Percentiles rank a stretch among this genome's conserved stretches.
phyloP scores from a whole-genome alignment of 306 rosid species.

The Sechiopsis laciniata region DNA sequence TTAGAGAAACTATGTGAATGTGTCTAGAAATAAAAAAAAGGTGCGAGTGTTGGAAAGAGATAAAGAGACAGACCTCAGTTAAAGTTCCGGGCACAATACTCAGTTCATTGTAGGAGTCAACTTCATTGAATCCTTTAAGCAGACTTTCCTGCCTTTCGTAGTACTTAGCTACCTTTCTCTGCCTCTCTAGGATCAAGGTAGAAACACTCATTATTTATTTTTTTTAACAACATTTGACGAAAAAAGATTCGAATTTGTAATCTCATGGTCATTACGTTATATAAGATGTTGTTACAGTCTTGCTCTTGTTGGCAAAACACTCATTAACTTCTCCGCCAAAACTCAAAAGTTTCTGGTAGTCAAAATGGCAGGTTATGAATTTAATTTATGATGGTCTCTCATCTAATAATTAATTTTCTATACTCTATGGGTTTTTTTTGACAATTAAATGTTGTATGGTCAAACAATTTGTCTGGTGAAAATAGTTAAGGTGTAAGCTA shows the following conservation, averaged over 20 bases:
- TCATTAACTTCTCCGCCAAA: neutral
- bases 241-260: too few species aligned
- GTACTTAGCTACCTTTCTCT: slow-evolving; percentile 55
- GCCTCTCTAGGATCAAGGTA: slow-evolving; percentile 36
- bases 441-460: too few species aligned
- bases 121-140: slow-evolving; percentile 68
- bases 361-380: neutral
- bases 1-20: neutral
- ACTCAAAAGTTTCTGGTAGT: neutral
- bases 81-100: slow-evolving; percentile 45
- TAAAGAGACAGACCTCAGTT: slow-evolving; percentile 30
- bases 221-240: too few species aligned
- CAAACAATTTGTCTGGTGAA: too few species aligned
- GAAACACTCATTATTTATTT: neutral
- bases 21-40: neutral
- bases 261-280: too few species aligned
- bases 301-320: neutral
- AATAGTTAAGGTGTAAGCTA: too few species aligned
- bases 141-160: slow-evolving; percentile 68
- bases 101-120: slow-evolving; percentile 55
- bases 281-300: too few species aligned
- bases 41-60: slow-evolving; percentile 23
- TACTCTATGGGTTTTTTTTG: too few species aligned
- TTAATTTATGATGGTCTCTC: too few species aligned
- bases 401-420: too few species aligned